Base-by-base conservation (phyloP, 306 rosid species). In the Vachellia collinsii region DNA sequence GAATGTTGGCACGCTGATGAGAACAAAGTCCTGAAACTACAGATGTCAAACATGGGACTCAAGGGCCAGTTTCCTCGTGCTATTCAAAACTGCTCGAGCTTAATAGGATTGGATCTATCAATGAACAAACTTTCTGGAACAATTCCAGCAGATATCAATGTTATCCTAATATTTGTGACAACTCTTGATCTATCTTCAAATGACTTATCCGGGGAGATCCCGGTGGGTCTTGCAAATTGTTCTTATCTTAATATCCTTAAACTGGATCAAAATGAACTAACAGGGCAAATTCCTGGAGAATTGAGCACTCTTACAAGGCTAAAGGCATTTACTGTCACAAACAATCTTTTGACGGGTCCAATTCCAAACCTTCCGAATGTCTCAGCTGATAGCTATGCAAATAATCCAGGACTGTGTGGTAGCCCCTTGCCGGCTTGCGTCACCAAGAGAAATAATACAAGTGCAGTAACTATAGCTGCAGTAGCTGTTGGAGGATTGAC, bases 1-100 rank as follows among this genome's bases (percentile, higher is more conserved):
- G 89, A 92, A 51, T 94, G 98, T 84, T 94, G 98, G 98, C 97
- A 94, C 85, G 93, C 94, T 74, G 90, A 88, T 64, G 98, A 94
- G 86, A 90, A 88, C 78, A 88, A 43, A 77, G 97, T 94, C 48
- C 69, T 92, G 47, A 94, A 90, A 65, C 87, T 94, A 53, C 79
- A 61, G 67, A 84, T 94, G 68, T 82, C 91, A 0, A 90, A 86
- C 73, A 86, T 87, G 91, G 97, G 97, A 63, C 97, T 94, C 54
- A 87, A 83, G 82, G 98, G 97, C 29, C 78, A 59, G 50, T 92
- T 94, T 85, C 98, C 97, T 22, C 51, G 5, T 0, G 88, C 62
- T 19, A 42, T 94, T 68, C 73, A 20, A 68, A 68, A 68, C 3
- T 68, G 73, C 73, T n/a, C 73, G 8, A 42, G 53, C 73, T 42